A percentile compares a stretch with the other conserved stretches of the same genome.
phyloP scores from a whole-genome alignment of 2,329 filamentous ascomycete genomes.

The Talaromyces sp. region DNA sequence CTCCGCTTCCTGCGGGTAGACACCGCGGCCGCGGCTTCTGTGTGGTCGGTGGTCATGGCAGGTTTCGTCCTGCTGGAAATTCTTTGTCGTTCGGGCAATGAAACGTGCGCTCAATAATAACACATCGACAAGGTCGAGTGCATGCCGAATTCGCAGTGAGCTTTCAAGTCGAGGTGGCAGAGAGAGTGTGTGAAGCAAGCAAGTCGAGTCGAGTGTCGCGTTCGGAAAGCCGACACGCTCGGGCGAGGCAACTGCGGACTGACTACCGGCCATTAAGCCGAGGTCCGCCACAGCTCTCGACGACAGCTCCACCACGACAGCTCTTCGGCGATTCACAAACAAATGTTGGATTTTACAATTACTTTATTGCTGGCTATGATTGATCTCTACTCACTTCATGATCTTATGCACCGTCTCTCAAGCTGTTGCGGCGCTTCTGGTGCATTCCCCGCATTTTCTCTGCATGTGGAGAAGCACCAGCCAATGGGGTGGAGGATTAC shows the following conservation, averaged over 20 bases:
- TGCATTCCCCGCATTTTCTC: not conserved
- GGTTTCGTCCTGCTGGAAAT: not conserved
- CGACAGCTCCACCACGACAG: not conserved
- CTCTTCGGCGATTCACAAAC: not conserved
- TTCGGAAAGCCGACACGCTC: not conserved
- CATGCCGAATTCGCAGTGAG: not conserved
- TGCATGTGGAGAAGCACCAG: not conserved
- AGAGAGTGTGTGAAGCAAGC: not conserved
- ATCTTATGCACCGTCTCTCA: not conserved
- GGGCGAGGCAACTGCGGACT: not conserved
- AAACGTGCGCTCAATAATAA: not conserved
- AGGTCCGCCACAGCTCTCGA: not conserved
- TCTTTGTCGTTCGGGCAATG: not conserved
- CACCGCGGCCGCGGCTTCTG: conserved; percentile 5
- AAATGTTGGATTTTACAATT: not conserved
- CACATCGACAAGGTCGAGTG: not conserved
- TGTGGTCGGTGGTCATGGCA: conserved; percentile 5
- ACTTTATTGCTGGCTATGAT: not conserved
- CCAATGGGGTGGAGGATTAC: not conserved
- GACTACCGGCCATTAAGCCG: not conserved
- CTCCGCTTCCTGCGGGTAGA: conserved; percentile 44
- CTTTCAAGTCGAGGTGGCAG: not conserved
- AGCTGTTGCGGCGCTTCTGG: not conserved
- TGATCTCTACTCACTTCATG: not conserved
- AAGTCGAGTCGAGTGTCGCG: not conserved